phyloP scores from a whole-genome alignment of 2,329 filamentous ascomycete species.

The Xylariaceae sp. region DNA sequence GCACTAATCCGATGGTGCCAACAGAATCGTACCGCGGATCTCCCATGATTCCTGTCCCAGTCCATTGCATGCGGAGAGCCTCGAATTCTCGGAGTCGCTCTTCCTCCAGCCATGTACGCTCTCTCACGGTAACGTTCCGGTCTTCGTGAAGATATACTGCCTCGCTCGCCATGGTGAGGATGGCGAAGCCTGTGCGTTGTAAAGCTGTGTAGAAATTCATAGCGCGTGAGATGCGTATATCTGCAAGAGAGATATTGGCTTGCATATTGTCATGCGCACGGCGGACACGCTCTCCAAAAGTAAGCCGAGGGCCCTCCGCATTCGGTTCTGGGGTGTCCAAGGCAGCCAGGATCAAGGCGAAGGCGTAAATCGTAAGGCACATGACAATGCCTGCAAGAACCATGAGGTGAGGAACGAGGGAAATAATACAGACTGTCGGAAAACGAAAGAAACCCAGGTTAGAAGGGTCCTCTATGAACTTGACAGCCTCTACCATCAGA shows the following conservation, averaged over 20 bases:
- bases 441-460: constrained; percentile 71
- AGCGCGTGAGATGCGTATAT: constrained; percentile 72
- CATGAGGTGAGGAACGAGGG: constrained; percentile 90
- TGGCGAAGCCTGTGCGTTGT: constrained; percentile 77
- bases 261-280: constrained; percentile 85
- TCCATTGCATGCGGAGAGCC: constrained; percentile 47
- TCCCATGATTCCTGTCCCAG: constrained; percentile 41
- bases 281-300: constrained; percentile 55
- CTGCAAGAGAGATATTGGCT: constrained; percentile 78
- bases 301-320: constrained; percentile 32
- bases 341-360: constrained; percentile 73
- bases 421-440: constrained; percentile 89
- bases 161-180: constrained; percentile 89
- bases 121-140: constrained; percentile 63
- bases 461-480: constrained; percentile 54
- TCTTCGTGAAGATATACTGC: constrained; percentile 95
- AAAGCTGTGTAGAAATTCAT: constrained; percentile 96
- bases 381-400: constrained; percentile 72
- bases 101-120: constrained; percentile 87
- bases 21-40: constrained; percentile 48
- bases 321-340: constrained; percentile 54
- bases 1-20: constrained; percentile 51
- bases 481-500: constrained; percentile 69
- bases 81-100: constrained; percentile 76
- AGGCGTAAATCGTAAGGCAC: constrained; percentile 69